phyloP scores from a whole-genome alignment of 1,284 basidiomycete genomes.

The Grifola frondosa region DNA sequence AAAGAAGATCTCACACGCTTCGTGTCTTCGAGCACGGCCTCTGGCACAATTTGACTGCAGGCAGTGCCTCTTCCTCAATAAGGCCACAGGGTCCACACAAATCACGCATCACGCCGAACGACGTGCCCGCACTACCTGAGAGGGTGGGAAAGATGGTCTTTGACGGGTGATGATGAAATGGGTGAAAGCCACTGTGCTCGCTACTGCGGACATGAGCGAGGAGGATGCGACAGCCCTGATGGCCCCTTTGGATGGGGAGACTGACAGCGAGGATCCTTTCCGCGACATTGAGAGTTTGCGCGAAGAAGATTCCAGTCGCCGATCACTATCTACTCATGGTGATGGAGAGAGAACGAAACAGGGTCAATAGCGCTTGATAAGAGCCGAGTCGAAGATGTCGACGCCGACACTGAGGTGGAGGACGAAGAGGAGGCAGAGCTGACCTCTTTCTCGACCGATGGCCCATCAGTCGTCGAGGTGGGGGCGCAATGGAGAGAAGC shows the following conservation, averaged over 20 bases:
- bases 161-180: conserved; percentile 79
- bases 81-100: conserved; percentile 76
- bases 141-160: conserved; percentile 85
- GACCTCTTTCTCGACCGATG: conserved; percentile 72
- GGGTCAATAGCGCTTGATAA: conserved; percentile 36
- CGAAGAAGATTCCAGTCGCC: conserved; percentile 49
- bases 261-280: conserved; percentile 81
- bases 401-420: conserved; percentile 43
- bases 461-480: conserved; percentile 42
- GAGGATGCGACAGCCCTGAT: conserved; percentile 37
- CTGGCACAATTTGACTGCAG: conserved; percentile 72
- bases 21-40: conserved; percentile 79
- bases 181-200: conserved; percentile 61
- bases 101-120: conserved; percentile 80
- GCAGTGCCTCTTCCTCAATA: conserved; percentile 76
- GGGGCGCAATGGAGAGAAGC: conserved; percentile 27
- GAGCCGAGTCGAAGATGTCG: conserved; percentile 48
- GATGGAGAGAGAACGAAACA: conserved; percentile 35
- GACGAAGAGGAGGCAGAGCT: conserved; percentile 67
- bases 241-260: conserved; percentile 39
- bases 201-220: conserved; percentile 31
- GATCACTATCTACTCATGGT: too few relatives aligned
- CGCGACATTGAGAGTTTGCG: conserved; percentile 81
- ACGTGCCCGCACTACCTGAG: conserved; percentile 73
- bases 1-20: conserved; percentile 82